These are phyloP conservation scores for Solanum pennellii DNA, from an alignment of 257 asterid species.

Conservation along the genomic window DNA sequence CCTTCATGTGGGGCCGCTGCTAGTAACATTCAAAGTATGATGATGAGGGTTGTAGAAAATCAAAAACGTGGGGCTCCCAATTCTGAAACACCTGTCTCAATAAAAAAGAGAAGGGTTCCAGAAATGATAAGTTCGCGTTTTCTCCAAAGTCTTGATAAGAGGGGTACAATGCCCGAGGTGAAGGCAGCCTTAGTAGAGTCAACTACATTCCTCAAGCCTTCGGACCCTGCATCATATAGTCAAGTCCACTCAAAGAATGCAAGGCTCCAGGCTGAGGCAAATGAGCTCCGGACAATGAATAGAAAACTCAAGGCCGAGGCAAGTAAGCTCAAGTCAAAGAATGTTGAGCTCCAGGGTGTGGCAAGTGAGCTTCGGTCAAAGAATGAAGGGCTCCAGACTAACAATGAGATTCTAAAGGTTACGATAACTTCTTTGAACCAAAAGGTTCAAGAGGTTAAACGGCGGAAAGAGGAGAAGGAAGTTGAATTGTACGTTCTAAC, in stretches of 20 bases:
- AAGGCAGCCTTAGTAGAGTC: not conserved
- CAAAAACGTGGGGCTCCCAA: not conserved
- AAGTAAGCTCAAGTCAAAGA: not conserved
- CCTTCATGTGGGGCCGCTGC: not conserved
- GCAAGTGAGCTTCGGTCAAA: not conserved
- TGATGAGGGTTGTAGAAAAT: not conserved
- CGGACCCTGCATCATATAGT: not conserved
- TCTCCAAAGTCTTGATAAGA: no score
- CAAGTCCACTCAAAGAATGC: no score
- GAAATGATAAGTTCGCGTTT: not conserved
- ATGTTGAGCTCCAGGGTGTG: not conserved
- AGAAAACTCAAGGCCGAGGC: not conserved
- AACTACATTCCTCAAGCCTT: not conserved
- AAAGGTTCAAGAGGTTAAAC: not conserved
- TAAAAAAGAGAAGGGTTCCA: not conserved
- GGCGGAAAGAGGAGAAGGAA: not conserved
- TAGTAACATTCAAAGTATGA: not conserved
- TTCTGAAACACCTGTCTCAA: not conserved
- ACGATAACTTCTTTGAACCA: not conserved
- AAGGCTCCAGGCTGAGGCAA: not conserved
- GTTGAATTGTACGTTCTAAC: not conserved
- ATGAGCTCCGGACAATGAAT: not conserved
- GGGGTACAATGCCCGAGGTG: not conserved
- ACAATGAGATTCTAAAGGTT: not conserved
- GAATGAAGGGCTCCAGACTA: not conserved